These are phyloP conservation scores for Inonotus hispidus DNA, from an alignment of 1,284 basidiomycete species.

Conservation along the genomic window DNA sequence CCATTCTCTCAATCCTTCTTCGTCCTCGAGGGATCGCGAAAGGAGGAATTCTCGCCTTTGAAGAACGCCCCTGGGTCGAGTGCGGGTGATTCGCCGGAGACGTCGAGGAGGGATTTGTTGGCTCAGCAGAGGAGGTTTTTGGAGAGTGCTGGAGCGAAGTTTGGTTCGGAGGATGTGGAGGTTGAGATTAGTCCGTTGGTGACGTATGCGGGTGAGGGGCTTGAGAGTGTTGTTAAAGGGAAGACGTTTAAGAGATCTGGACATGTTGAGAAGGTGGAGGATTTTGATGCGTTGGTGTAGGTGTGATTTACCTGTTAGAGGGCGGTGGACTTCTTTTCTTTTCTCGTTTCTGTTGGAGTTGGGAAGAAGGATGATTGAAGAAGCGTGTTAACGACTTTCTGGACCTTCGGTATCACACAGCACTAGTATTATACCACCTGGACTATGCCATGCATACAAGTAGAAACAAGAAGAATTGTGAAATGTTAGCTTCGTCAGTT, in stretches of 20 bases:
- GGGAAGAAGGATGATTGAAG: no score
- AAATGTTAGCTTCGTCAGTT: background rate
- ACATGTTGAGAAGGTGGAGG: slow-evolving; percentile 41
- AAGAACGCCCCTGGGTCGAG: slow-evolving; percentile 96
- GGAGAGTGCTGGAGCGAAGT: slow-evolving; percentile 68
- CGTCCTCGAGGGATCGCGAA: slow-evolving; percentile 85
- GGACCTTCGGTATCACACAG: no score
- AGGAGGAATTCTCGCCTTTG: slow-evolving; percentile 92
- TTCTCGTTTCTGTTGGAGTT: no score
- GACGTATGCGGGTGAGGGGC: slow-evolving; percentile 89
- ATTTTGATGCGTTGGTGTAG: slow-evolving; percentile 43
- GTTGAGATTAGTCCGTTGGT: slow-evolving; percentile 89
- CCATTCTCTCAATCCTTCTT: slow-evolving; percentile 83
- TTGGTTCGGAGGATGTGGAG: slow-evolving; percentile 61
- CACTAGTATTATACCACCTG: background rate
- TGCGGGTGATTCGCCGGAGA: slow-evolving; percentile 83
- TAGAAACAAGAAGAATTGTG: background rate
- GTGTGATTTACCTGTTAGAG: background rate
- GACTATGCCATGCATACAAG: background rate
- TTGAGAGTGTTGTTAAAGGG: slow-evolving; percentile 76
- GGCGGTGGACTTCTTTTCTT: background rate
- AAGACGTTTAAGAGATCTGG: slow-evolving; percentile 67
- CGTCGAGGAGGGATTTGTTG: slow-evolving; percentile 85
- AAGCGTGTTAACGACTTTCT: background rate
- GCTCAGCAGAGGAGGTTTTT: slow-evolving; percentile 89